phyloP scores from a whole-genome alignment of 768 basidiomycete species.

The Ephemerocybe angulata region DNA sequence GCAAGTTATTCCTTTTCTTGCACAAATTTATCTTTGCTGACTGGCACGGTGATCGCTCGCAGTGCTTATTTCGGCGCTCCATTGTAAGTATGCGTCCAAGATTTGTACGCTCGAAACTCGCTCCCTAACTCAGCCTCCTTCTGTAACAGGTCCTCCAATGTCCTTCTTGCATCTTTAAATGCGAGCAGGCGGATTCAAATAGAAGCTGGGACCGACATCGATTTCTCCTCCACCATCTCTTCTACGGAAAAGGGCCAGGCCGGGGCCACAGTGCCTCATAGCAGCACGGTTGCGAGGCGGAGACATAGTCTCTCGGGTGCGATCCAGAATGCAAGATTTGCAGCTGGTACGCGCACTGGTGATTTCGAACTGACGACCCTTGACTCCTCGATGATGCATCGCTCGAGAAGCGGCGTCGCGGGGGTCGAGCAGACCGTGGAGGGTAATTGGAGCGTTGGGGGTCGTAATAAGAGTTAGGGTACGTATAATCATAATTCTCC shows the following conservation, averaged over 20 bases:
- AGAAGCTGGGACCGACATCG: background rate
- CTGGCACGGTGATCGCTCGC: background rate
- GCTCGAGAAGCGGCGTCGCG: background rate
- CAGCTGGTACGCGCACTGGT: background rate
- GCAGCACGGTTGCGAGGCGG: background rate
- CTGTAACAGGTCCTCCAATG: background rate
- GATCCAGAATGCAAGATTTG: background rate
- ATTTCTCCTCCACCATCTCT: background rate
- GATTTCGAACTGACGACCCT: background rate
- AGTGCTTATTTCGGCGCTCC: background rate
- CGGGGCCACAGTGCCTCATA: background rate
- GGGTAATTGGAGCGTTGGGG: background rate
- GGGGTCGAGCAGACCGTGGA: background rate
- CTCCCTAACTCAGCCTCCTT: background rate
- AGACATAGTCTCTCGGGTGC: background rate
- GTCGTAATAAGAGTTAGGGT: conserved; percentile 1
- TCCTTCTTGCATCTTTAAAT: background rate
- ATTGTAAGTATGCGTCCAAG: background rate
- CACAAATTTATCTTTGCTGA: background rate
- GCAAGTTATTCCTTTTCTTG: background rate
- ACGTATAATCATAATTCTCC: conserved; percentile 26
- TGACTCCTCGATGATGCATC: background rate
- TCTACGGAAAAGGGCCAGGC: background rate
- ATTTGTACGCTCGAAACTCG: background rate
- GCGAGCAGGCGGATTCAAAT: background rate